Evolutionary conservation across 331 rosid genomes (phyloP).

Genomic region (Pyrus hybrid): DNA sequence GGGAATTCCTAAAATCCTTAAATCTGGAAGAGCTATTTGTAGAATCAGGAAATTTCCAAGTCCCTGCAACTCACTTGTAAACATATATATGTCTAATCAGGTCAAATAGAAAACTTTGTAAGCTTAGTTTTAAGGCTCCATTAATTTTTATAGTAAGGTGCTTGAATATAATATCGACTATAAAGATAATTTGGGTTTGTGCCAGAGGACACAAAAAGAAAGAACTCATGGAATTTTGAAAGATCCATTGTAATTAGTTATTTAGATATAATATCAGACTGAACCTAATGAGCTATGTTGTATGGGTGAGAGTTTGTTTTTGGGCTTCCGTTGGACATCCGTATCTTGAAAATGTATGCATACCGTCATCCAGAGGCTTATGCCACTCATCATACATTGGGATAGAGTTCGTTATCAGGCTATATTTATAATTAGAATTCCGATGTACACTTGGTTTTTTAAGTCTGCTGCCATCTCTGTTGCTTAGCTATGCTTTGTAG

Average conservation of each 20-base stretch:
- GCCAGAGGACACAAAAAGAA: background rate
- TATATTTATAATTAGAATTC: too few species aligned
- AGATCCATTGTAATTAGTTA: background rate
- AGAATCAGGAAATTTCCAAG: conserved; percentile 64
- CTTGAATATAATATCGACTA: background rate
- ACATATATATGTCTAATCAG: conserved; percentile 13
- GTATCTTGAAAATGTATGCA: too few species aligned
- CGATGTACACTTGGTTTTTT: too few species aligned
- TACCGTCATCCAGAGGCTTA: too few species aligned
- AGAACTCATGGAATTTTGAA: too few species aligned
- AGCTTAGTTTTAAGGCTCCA: too few species aligned
- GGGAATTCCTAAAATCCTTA: conserved; percentile 60
- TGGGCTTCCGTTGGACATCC: too few species aligned
- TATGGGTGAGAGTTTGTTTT: too few species aligned
- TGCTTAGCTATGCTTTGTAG: too few species aligned
- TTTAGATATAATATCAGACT: background rate
- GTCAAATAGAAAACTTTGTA: background rate
- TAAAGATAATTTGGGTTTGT: background rate
- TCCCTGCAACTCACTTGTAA: conserved; percentile 50
- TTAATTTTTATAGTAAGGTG: background rate
- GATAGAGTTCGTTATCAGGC: too few species aligned
- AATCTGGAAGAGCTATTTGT: conserved; percentile 71
- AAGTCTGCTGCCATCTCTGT: too few species aligned
- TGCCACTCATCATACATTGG: too few species aligned
- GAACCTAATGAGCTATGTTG: background rate